Percentiles rank a stretch among this genome's conserved stretches.
Conservation (phyloP, 768 basidiomycete genomes). For the Amanita rimosa region DNA sequence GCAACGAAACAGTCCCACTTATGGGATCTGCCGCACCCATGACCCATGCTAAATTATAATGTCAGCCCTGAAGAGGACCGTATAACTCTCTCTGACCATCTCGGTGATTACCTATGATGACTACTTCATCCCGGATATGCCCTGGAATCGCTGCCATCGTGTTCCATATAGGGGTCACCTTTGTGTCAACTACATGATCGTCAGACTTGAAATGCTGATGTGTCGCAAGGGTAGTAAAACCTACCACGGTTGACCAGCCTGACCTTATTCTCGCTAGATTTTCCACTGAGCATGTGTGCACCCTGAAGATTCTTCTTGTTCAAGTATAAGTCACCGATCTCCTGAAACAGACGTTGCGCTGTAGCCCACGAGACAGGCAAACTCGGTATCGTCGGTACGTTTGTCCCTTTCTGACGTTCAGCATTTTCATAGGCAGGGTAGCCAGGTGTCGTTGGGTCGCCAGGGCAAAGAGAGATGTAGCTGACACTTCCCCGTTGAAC, state of each 20-base stretch:
- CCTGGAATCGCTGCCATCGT: slow-evolving; percentile 77
- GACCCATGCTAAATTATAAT: slow-evolving; percentile 44
- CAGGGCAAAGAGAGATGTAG: slow-evolving; percentile 54
- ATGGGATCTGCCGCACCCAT: slow-evolving; percentile 73
- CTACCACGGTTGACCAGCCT: slow-evolving; percentile 47
- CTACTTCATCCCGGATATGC: slow-evolving; percentile 72
- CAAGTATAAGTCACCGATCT: slow-evolving; percentile 30
- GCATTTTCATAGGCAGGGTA: slow-evolving; percentile 79
- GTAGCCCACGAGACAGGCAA: slow-evolving; percentile 88
- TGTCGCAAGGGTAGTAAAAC: background rate
- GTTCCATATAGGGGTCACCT: slow-evolving; percentile 88
- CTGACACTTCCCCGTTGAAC: slow-evolving; percentile 83
- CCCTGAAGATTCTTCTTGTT: slow-evolving; percentile 13
- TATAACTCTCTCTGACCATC: slow-evolving; percentile 47
- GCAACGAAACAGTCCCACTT: slow-evolving; percentile 69
- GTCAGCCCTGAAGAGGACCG: background rate
- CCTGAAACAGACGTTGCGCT: slow-evolving; percentile 56
- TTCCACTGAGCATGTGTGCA: slow-evolving; percentile 31
- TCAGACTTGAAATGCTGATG: background rate
- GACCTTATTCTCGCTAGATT: slow-evolving; percentile 33
- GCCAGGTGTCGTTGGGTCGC: slow-evolving; percentile 82
- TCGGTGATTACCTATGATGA: slow-evolving; percentile 81
- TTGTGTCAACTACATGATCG: slow-evolving; percentile 44
- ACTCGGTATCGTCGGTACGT: slow-evolving; percentile 70
- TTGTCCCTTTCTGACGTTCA: slow-evolving; percentile 45